Percentiles rank a stretch among this genome's conserved stretches.
phyloP scores from a whole-genome alignment of 768 basidiomycete species.

The Kwoniella bestiolae region DNA sequence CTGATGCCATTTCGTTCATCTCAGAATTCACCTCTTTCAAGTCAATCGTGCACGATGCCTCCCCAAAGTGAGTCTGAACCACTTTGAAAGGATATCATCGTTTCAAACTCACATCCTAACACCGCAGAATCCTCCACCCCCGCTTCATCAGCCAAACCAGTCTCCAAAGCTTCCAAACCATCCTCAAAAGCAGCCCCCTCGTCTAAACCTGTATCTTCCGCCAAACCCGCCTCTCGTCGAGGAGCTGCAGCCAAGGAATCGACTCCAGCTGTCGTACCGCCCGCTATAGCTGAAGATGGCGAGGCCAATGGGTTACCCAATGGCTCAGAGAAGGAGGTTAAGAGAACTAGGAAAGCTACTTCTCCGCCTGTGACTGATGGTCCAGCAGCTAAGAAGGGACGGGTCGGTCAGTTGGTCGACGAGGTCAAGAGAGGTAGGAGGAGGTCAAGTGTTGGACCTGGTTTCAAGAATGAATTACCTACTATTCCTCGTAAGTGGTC shows the following conservation, averaged over 20 bases:
- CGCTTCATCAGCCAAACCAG: slow-evolving; percentile 26
- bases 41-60: slow-evolving; percentile 5
- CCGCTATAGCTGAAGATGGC: slow-evolving; percentile 18
- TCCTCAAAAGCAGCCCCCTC: slow-evolving; percentile 13
- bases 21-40: neutral
- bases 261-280: slow-evolving; percentile 1
- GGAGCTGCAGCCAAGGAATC: slow-evolving; percentile 19
- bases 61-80: slow-evolving; percentile 15
- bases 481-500: slow-evolving; percentile 44
- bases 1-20: too few species aligned
- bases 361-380: slow-evolving; percentile 15
- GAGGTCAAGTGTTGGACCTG: slow-evolving; percentile 32
- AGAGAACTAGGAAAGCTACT: slow-evolving; percentile 24
- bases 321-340: slow-evolving; percentile 5
- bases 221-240: slow-evolving; percentile 24
- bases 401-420: slow-evolving; percentile 35
- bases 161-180: slow-evolving; percentile 19
- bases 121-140: slow-evolving; percentile 15
- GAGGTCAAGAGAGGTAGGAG: slow-evolving; percentile 32
- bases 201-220: slow-evolving; percentile 21
- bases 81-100: neutral
- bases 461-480: slow-evolving; percentile 32
- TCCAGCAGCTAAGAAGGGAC: slow-evolving; percentile 39
- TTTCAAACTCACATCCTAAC: neutral
- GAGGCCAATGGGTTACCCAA: slow-evolving; percentile 17